Conservation (phyloP, 257 asterid species). For the Lycium barbarum region DNA sequence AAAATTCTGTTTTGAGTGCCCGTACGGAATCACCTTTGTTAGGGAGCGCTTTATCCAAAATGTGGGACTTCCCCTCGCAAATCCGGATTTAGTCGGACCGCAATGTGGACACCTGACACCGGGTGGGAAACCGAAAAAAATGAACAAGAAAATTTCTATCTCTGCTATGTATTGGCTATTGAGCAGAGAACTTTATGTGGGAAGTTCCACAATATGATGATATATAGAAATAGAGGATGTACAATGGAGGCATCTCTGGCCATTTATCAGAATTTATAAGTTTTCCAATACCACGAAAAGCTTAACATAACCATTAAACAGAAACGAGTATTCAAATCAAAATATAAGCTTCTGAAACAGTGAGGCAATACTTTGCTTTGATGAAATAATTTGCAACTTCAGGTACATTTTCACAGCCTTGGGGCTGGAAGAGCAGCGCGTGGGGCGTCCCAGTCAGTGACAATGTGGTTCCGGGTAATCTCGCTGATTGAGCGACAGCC, state of each 20-base stretch:
- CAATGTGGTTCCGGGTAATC: conserved; percentile 84
- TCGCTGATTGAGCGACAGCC: conserved; percentile 80
- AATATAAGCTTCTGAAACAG: conserved; percentile 35
- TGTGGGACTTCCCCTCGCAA: no score
- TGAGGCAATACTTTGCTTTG: conserved; percentile 25
- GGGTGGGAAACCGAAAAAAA: neutral
- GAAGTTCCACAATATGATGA: neutral
- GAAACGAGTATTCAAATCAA: conserved; percentile 27
- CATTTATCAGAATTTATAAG: conserved; percentile 23
- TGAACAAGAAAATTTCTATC: neutral
- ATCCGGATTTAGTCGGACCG: no score
- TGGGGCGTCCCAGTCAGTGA: conserved; percentile 81
- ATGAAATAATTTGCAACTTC: neutral
- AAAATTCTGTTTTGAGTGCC: neutral
- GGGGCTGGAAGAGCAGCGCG: conserved; percentile 54
- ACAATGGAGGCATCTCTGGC: conserved; percentile 30
- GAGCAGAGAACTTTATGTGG: neutral
- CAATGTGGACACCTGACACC: no score
- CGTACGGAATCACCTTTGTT: no score
- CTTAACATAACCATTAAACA: conserved; percentile 21
- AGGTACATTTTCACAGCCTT: conserved; percentile 54
- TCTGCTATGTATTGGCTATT: neutral
- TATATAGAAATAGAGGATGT: conserved; percentile 26
- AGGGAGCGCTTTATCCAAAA: no score
- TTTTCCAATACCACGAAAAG: neutral